Evolutionary conservation across 2,329 filamentous ascomycete species (phyloP), one percentile per base, ranked within the genome.

Genomic region (Zymoseptoria brevis): DNA sequence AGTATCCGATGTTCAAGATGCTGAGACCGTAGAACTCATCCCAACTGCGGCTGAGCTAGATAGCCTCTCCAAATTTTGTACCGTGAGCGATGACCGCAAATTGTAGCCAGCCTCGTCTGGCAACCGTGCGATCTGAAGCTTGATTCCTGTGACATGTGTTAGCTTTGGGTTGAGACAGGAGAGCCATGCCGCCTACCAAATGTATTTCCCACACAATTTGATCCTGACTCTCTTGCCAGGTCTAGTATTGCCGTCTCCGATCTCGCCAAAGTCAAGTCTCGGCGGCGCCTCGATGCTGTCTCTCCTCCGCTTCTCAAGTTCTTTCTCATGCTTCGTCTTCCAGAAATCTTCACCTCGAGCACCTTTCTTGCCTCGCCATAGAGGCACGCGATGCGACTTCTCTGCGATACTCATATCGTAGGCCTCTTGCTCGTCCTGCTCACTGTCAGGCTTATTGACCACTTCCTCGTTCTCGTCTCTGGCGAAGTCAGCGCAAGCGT

Each of bases 21-120:
- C 76, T 78, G 19, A 81, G 67, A 62, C 80, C 75, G 57, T 75
- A 79, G 64, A 80, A 79, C 63, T 81, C 79, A 49, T 78, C 75
- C 79, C 78, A 81, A 65, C 78, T 77, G 24, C 77, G 74, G 62
- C 78, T 80, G 9, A 81, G 72, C n/a, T 73, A 66, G 21, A 79
- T 72, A 3, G 76, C 78, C 50, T 79, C 73, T 53, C 72, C 71
- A 4, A 81, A 71, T 53, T 71, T 68, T 56, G 76, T 79, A 55
- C 79, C 76, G 65, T 79, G 80, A 1, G 78, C 78, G 63, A 81
- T 75, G 60, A 81, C 72, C 21, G 75, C 79, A 65, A 80, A 81
- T 30, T 80, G 79, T 21, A 79, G 70, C 79, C 79, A 81, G 3
- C 79, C 78, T 26, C 76, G 74, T 56, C 78, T 72, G 53, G 71